phyloP scores from a whole-genome alignment of 495 filamentous ascomycete genomes.

The Hyaloscypha variabilis region DNA sequence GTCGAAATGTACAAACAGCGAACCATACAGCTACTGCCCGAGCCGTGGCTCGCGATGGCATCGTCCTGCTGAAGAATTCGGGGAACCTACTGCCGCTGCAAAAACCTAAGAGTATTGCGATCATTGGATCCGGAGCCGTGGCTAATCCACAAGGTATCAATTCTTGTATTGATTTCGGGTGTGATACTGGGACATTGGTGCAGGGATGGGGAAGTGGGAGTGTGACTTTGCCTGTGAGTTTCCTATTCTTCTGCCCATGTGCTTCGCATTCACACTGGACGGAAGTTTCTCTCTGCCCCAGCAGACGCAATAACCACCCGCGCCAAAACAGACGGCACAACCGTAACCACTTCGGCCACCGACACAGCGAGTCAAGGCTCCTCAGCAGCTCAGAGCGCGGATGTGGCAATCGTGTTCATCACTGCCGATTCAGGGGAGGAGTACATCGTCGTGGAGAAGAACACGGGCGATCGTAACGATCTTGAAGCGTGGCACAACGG shows the following conservation, averaged over 20 bases:
- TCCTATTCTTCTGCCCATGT: too few relatives aligned
- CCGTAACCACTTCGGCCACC: conserved; percentile 41
- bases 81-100: conserved; percentile 60
- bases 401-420: conserved; percentile 63
- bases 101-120: conserved; percentile 60
- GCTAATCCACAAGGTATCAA: conserved; percentile 69
- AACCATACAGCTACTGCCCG: conserved; percentile 67
- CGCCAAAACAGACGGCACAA: not conserved
- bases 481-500: conserved; percentile 71
- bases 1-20: conserved; percentile 47
- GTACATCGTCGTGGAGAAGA: not conserved
- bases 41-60: conserved; percentile 69
- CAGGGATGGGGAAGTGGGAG: conserved; percentile 62
- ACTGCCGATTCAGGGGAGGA: conserved; percentile 82
- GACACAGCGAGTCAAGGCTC: conserved; percentile 48
- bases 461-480: conserved; percentile 82
- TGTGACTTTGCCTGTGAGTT: conserved; percentile 56
- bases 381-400: not conserved
- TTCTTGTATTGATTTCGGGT: conserved; percentile 37
- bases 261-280: too few relatives aligned
- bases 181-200: conserved; percentile 43
- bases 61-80: conserved; percentile 70
- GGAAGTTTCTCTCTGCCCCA: conserved; percentile 70
- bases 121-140: conserved; percentile 71
- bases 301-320: conserved; percentile 57